These are phyloP conservation scores for Uronychia binucleata DNA, from an alignment of 73 alveolate species.

Conservation along the genomic window DNA sequence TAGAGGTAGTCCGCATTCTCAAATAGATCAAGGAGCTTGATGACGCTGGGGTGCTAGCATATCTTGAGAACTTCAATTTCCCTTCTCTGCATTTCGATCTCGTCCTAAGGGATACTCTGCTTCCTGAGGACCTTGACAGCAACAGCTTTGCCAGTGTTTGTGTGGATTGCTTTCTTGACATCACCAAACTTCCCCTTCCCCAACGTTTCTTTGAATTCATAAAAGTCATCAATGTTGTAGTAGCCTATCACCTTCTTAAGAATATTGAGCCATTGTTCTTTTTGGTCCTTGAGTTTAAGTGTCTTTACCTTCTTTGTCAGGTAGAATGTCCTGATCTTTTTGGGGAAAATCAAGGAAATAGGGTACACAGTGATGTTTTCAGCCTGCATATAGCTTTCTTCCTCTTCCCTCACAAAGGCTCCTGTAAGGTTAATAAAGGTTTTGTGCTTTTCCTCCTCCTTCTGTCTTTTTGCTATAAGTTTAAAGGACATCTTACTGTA, in stretches of 20 bases:
- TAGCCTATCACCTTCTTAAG: constrained; percentile 57
- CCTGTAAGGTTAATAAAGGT: constrained; percentile 35
- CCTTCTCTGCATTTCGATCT: constrained; percentile 54
- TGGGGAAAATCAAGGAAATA: constrained; percentile 47
- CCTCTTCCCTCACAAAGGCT: constrained; percentile 32
- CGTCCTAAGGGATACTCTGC: constrained; percentile 19
- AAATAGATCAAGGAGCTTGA: constrained; percentile 46
- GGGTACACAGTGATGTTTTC: constrained; percentile 26
- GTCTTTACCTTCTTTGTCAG: constrained; percentile 30
- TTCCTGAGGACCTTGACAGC: constrained; percentile 46
- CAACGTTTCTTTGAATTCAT: constrained; percentile 74
- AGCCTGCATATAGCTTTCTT: constrained; percentile 21
- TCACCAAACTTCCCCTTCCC: constrained; percentile 86
- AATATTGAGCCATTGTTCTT: constrained; percentile 37
- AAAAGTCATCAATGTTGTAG: constrained; percentile 70
- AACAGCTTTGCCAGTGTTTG: constrained; percentile 63
- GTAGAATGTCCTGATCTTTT: constrained; percentile 44
- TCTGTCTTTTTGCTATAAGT: constrained; percentile 24
- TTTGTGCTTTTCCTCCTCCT: constrained; percentile 48
- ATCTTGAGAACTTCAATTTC: constrained; percentile 62
- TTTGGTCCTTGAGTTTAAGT: too few relatives aligned
- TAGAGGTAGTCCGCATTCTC: constrained; percentile 58
- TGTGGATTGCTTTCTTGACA: constrained; percentile 77
- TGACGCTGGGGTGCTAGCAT: constrained; percentile 61
- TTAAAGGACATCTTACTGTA: constrained; percentile 27